Percentiles rank a stretch among this genome's conserved stretches.
Evolutionary conservation across 75 land plant species (phyloP).

Genomic region (Cryptomeria japonica): DNA sequence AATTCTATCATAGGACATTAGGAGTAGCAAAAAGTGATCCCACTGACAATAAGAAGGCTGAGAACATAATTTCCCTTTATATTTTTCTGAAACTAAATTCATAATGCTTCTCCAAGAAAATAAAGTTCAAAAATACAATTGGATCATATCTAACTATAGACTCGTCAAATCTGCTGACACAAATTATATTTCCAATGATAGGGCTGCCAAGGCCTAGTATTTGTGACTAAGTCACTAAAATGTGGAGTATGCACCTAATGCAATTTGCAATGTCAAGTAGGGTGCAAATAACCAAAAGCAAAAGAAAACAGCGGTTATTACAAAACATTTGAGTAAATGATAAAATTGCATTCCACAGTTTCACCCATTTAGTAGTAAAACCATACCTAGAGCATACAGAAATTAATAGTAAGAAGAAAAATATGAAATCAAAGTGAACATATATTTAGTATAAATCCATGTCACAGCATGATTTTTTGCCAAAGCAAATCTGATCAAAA

Average conservation of each 20-base stretch:
- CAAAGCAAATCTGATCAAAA: too few relatives aligned
- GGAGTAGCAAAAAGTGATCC: not conserved
- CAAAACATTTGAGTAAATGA: not conserved
- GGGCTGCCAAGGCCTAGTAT: not conserved
- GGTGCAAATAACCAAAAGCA: not conserved
- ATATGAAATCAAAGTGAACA: too few relatives aligned
- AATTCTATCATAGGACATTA: not conserved
- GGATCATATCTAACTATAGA: not conserved
- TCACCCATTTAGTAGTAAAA: not conserved
- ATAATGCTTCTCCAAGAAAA: not conserved
- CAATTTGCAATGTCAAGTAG: not conserved
- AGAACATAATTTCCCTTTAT: not conserved
- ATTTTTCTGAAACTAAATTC: not conserved
- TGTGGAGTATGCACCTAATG: not conserved
- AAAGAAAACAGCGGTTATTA: not conserved
- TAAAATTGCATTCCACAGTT: not conserved
- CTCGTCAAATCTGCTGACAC: not conserved
- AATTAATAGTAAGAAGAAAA: too few relatives aligned
- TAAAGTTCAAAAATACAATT: not conserved
- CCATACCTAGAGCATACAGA: too few relatives aligned
- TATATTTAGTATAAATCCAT: too few relatives aligned
- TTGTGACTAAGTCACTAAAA: not conserved
- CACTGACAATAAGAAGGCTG: not conserved
- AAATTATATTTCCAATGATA: not conserved
- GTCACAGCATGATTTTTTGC: too few relatives aligned